Base-by-base conservation (phyloP, 129 eudicot species). In the Kitagawia praeruptora region DNA sequence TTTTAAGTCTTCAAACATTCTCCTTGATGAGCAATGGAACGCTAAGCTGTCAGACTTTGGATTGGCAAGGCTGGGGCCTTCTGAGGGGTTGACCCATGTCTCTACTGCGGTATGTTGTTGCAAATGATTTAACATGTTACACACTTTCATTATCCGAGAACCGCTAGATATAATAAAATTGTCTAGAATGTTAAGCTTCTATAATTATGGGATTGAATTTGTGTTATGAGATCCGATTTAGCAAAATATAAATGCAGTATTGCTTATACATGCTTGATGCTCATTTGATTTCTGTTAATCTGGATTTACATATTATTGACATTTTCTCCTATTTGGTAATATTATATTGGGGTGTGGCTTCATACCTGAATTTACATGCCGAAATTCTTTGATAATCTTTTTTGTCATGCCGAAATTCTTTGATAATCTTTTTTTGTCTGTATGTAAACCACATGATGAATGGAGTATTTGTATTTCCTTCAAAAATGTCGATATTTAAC, bases 31-130 rank as follows among this genome's bases (percentile, higher is more conserved):
- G 77, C 83, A 93, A 14, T 93, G 97, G 95, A 93, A 89, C 42
- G 97, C 97, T 6, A 93, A 93, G 91, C 86, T 93, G 54, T 91
- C 98, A 40, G 97, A 93, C 84, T 93, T 93, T 80, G 98, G 98
- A 74, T 84, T 93, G 88, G 98, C 97, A 27, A 80, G 98, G 75
- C 83, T 95, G 87, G 98, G 98, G 61, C 97, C 97, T 63, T 58
- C 88, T 47, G 98, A 91, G 77, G 98, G 97, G 48, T 81, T 78
- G 56, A 89, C 96, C 40, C 96, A 93, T 81, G 94, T 93, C 81
- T 93, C 98, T 21, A 93, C 98, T 27, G 94, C 94, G 87, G 98
- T 93, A 93, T 23, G 84, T 79, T 80, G 54, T 45, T 73, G 77
- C 34, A 41, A 73, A 23, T n/a, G 77, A n/a, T 73, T 40, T 19